Base-by-base conservation (phyloP, 306 rosid species). In the Fagus crenata region DNA sequence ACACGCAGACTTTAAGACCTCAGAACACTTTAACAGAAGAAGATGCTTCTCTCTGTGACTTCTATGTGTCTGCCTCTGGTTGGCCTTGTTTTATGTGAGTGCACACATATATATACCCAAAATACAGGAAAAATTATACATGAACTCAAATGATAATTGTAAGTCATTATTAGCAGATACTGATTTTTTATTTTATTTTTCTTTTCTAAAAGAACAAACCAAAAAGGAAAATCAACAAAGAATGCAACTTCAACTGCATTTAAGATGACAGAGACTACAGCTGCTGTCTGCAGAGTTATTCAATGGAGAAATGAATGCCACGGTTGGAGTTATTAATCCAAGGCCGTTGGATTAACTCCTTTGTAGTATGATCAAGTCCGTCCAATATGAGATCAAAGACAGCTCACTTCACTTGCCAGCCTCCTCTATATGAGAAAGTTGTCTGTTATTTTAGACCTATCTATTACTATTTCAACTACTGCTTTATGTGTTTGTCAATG, bases 31-130 rank as follows among this genome's bases (percentile, higher is more conserved):
- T 9, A 11, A 15, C 86, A 81, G 83, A 81, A 83, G 82, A 86
- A 76, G 80, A 64, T 80, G 69, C 77, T 87, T 74, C 87, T 82
- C 81, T 65, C 81, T 65, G 42, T 78, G 73, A 74, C 75, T 83
- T 75, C 75, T 87, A 90, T 90, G 95, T 94, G 96, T 79, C 92
- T 86, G 1, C 85, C 80, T 59, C 87, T 88, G 92, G 96, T 86
- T 95, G 97, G 97, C 42, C 97, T 88, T 79, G 89, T 83, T 87
- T 87, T 87, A 85, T 85, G 97, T 87, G 93, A 56, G 37, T 22
- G 53, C 80, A 17, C 53, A 41, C 75, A 72, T 83, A 90, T 60
- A 88, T 79, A 84, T 2, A 35, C 36, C 51, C 51, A 46, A 46
- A 46, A 46, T 46, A 9, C 51, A 9, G 51, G 51, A 46, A 46